phyloP scores from a whole-genome alignment of 495 filamentous ascomycete genomes.

The Penicillium egyptiacum region DNA sequence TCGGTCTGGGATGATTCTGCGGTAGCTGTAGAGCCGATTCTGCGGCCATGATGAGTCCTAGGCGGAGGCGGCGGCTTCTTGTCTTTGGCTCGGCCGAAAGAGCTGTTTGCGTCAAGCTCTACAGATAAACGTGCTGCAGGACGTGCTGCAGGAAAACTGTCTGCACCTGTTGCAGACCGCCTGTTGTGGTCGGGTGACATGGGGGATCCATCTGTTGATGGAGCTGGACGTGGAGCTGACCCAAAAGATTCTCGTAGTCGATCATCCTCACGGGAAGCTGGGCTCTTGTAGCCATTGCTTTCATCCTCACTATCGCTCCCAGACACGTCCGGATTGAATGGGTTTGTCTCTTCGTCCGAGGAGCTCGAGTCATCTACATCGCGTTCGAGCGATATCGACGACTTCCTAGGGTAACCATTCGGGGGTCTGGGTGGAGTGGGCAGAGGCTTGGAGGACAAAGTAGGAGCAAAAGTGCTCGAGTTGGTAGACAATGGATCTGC shows the following conservation, averaged over 20 bases:
- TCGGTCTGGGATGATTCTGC: slow-evolving; percentile 29
- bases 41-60: slow-evolving; percentile 65
- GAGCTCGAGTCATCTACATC: slow-evolving; percentile 31
- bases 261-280: slow-evolving; percentile 18
- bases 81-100: slow-evolving; percentile 27
- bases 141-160: slow-evolving; percentile 5
- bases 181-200: slow-evolving; percentile 13
- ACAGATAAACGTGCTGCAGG: slow-evolving; percentile 37
- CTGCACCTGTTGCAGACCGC: slow-evolving; percentile 15
- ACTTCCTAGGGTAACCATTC: slow-evolving; percentile 22
- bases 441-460: slow-evolving; percentile 10
- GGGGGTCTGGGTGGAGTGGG: slow-evolving; percentile 4
- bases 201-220: slow-evolving; percentile 28
- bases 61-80: slow-evolving; percentile 59
- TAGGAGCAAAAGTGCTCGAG: not conserved
- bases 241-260: slow-evolving; percentile 23
- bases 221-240: slow-evolving; percentile 32
- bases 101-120: slow-evolving; percentile 38
- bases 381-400: slow-evolving; percentile 22
- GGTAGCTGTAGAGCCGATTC: slow-evolving; percentile 48
- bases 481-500: slow-evolving; percentile 3
- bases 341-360: slow-evolving; percentile 34
- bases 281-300: slow-evolving; percentile 7
- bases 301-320: slow-evolving; percentile 30
- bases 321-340: slow-evolving; percentile 32